phyloP scores from a whole-genome alignment of 768 basidiomycete genomes.

The Phanerochaete carnosa region DNA sequence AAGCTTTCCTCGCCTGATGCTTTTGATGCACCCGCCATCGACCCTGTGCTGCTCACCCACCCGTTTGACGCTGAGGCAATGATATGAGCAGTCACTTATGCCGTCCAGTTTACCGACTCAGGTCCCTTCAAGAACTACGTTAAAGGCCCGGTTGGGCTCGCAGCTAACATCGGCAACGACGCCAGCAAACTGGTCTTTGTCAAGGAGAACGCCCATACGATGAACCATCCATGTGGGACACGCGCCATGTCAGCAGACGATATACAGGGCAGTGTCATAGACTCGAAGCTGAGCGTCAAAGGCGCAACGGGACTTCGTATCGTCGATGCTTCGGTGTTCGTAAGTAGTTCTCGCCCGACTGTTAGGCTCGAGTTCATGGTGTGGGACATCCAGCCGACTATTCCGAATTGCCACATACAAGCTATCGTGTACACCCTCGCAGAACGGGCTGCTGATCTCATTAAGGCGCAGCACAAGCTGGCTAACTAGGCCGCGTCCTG shows the following conservation, averaged over 20 bases:
- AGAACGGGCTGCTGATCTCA: conserved; percentile 5
- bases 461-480: neutral
- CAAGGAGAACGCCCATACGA: conserved; percentile 2
- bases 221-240: conserved; percentile 8
- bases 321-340: conserved; percentile 4
- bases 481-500: no score
- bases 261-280: neutral
- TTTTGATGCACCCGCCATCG: conserved; percentile 39
- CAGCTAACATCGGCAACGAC: no score
- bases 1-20: conserved; percentile 33
- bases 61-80: conserved; percentile 16
- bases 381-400: neutral
- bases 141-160: no score
- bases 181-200: no score
- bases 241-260: neutral
- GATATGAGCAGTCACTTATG: conserved; percentile 9
- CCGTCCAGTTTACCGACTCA: no score
- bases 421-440: conserved; percentile 1
- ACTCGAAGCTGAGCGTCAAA: conserved; percentile 3
- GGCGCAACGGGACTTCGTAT: neutral
- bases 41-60: conserved; percentile 34
- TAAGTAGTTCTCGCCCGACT: neutral
- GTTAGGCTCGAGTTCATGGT: no score
- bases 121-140: no score
- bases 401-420: neutral